Conservation (phyloP, 73 alveolate genomes). For the Paramecium bursaria region DNA sequence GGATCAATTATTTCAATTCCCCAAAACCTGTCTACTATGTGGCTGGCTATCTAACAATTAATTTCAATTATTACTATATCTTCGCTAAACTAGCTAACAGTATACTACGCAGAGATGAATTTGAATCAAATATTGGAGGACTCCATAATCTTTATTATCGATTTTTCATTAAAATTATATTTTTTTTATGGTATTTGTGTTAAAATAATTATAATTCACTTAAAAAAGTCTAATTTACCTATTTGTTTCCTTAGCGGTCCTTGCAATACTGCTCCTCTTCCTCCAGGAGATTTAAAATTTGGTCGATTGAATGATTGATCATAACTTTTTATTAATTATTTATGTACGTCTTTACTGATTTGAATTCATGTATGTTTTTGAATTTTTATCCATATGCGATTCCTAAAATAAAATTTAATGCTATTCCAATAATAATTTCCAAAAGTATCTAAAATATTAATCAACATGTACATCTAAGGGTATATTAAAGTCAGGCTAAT, state of each 20-base stretch:
- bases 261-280: constrained; percentile 43
- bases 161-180: no score
- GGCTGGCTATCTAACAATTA: background rate
- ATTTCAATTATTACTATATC: background rate
- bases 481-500: background rate
- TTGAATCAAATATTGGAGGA: background rate
- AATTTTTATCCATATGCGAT: background rate
- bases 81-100: constrained; percentile 3
- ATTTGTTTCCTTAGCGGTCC: background rate
- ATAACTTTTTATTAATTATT: constrained; percentile 9
- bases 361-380: constrained; percentile 11
- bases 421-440: constrained; percentile 42
- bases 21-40: constrained; percentile 5
- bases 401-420: constrained; percentile 26
- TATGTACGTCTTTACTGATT: constrained; percentile 20
- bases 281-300: constrained; percentile 26
- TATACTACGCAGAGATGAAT: constrained; percentile 8
- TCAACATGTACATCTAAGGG: constrained; percentile 26
- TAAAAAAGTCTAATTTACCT: constrained; percentile 19
- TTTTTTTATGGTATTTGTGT: no score
- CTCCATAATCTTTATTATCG: no score
- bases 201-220: no score
- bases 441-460: background rate
- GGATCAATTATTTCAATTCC: constrained; percentile 2
- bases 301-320: constrained; percentile 39